A percentile compares a stretch with the other conserved stretches of the same genome.
phyloP scores from a whole-genome alignment of 2,329 filamentous ascomycete genomes.

The Fusarium fujikuroi region DNA sequence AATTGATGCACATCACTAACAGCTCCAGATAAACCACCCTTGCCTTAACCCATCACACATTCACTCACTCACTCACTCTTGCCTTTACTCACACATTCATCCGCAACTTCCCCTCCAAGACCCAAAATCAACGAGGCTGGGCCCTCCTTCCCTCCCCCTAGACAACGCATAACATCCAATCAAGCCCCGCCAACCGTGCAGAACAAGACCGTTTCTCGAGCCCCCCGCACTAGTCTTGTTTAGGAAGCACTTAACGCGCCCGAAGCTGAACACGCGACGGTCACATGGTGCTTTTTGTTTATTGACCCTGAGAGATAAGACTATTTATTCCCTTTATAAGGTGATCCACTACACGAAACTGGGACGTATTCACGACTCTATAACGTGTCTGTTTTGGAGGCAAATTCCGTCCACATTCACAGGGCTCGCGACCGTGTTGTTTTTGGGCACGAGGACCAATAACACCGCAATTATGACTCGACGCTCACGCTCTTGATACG shows the following conservation, averaged over 20 bases:
- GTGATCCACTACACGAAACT: constrained; percentile 10
- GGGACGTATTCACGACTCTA: not conserved
- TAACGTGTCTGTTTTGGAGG: not conserved
- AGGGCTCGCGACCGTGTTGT: constrained; percentile 9
- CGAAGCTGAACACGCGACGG: constrained; percentile 39
- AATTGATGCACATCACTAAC: constrained; percentile 12
- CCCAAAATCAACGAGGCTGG: constrained; percentile 43
- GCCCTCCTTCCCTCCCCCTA: constrained; percentile 1
- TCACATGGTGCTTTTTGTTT: constrained; percentile 39
- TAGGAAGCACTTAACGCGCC: constrained; percentile 41
- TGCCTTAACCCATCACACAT: not conserved
- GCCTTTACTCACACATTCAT: constrained; percentile 7
- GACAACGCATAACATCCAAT: constrained; percentile 41
- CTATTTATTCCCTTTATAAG: constrained; percentile 3
- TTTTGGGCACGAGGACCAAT: constrained; percentile 14
- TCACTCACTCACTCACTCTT: not conserved
- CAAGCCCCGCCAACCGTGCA: constrained; percentile 34
- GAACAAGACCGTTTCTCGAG: constrained; percentile 34
- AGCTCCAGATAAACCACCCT: not conserved
- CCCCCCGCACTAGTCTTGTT: constrained; percentile 35
- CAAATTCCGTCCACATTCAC: not conserved
- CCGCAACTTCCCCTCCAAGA: constrained; percentile 8
- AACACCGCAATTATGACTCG: constrained; percentile 24
- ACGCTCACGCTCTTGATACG: constrained; percentile 27
- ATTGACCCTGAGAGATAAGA: constrained; percentile 16